A percentile compares a stretch with the other conserved stretches of the same genome.
Evolutionary conservation across 2,329 filamentous ascomycete species (phyloP).

Genomic region (Ceratocystis colombiana): DNA sequence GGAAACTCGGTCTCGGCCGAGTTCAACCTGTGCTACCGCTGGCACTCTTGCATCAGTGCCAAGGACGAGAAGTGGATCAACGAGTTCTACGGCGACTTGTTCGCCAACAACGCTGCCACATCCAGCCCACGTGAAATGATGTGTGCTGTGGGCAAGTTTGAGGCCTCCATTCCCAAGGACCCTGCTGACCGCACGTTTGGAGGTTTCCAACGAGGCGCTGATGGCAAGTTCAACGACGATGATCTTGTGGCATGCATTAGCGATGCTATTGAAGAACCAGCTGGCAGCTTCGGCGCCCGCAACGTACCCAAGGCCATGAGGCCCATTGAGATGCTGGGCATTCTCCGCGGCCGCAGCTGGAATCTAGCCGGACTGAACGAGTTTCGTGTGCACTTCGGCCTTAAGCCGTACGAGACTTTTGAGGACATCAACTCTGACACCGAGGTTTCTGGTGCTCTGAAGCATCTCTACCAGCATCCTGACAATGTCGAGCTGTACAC

Average conservation of each 20-base stretch:
- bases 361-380: constrained; percentile 71
- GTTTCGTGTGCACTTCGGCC: constrained; percentile 70
- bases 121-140: constrained; percentile 53
- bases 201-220: constrained; percentile 50
- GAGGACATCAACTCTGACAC: constrained; percentile 77
- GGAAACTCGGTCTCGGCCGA: constrained; percentile 79
- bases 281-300: constrained; percentile 60
- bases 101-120: constrained; percentile 23
- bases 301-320: constrained; percentile 66
- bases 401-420: constrained; percentile 66
- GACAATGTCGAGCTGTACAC: constrained; percentile 75
- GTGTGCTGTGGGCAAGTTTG: constrained; percentile 52
- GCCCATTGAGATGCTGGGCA: constrained; percentile 69
- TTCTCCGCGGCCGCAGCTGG: constrained; percentile 67
- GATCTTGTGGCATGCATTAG: constrained; percentile 62
- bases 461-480: constrained; percentile 63
- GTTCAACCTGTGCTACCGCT: constrained; percentile 81
- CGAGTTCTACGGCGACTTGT: constrained; percentile 45
- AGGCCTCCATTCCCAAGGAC: constrained; percentile 51
- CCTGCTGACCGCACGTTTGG: constrained; percentile 60
- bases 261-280: constrained; percentile 64
- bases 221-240: constrained; percentile 65
- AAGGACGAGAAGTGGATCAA: constrained; percentile 75
- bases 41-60: constrained; percentile 68
- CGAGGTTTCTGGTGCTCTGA: constrained; percentile 54